Evolutionary conservation across 2,329 filamentous ascomycete species (phyloP).

Genomic region (Talaromyces sp.): DNA sequence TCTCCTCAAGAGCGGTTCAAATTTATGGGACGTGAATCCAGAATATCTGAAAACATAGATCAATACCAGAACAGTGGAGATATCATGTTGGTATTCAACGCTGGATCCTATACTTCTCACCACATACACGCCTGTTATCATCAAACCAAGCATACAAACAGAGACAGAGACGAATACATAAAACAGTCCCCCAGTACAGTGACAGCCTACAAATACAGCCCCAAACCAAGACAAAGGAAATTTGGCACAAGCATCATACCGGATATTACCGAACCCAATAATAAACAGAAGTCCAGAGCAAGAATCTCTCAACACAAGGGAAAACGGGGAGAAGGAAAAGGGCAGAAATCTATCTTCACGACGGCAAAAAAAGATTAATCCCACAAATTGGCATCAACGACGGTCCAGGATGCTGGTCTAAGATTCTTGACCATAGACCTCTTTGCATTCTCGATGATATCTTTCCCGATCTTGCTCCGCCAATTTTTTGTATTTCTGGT

Average conservation of each 20-base stretch:
- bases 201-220: slow-evolving; percentile 10
- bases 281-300: background rate
- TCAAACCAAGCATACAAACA: background rate
- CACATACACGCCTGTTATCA: background rate
- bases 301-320: background rate
- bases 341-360: background rate
- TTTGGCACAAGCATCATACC: background rate
- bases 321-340: background rate
- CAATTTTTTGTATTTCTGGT: slow-evolving; percentile 20
- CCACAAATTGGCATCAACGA: background rate
- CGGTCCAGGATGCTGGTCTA: background rate
- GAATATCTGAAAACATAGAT: background rate
- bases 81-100: background rate
- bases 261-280: background rate
- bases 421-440: slow-evolving; percentile 29
- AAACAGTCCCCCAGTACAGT: background rate
- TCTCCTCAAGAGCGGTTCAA: too few relatives aligned
- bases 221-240: background rate
- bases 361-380: background rate
- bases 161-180: background rate
- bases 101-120: background rate
- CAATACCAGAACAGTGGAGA: background rate
- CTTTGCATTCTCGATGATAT: slow-evolving; percentile 28
- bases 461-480: slow-evolving; percentile 23
- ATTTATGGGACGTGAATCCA: too few relatives aligned